Conservation (phyloP, 2,329 filamentous ascomycete genomes). For the Aspergillus nomiae region DNA sequence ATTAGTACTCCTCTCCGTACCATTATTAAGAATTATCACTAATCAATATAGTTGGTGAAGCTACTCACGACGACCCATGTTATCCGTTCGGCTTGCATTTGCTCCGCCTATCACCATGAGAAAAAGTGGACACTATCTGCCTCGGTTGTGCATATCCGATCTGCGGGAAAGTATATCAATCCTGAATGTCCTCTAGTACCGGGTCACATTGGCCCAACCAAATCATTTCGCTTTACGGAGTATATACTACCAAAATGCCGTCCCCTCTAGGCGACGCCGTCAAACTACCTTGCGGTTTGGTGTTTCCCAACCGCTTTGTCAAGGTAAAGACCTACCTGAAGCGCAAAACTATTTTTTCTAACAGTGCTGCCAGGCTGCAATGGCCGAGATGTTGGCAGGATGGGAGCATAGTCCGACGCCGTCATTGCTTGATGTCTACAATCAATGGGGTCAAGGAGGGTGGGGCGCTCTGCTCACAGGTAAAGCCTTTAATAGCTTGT, state of each 20-base stretch:
- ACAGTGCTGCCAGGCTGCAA: slow-evolving; percentile 42
- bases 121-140: not conserved
- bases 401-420: slow-evolving; percentile 48
- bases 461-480: slow-evolving; percentile 50
- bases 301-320: slow-evolving; percentile 57
- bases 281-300: slow-evolving; percentile 58
- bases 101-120: not conserved
- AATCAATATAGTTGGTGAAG: not conserved
- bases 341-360: slow-evolving; percentile 1
- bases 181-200: not conserved
- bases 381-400: slow-evolving; percentile 48
- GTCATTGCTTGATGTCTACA: slow-evolving; percentile 51
- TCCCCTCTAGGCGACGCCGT: slow-evolving; percentile 44
- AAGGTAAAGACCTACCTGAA: slow-evolving; percentile 32
- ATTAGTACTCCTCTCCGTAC: not conserved
- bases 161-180: not conserved
- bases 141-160: not conserved
- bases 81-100: not conserved
- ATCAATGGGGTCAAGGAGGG: slow-evolving; percentile 50
- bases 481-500: slow-evolving; percentile 10
- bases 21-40: not conserved
- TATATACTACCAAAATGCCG: slow-evolving; percentile 14
- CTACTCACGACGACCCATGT: not conserved
- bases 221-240: not conserved
- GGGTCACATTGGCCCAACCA: not conserved